These are phyloP conservation scores for Leishmania aethiopica DNA, from an alignment of 208 protist species.

Conservation along the genomic window DNA sequence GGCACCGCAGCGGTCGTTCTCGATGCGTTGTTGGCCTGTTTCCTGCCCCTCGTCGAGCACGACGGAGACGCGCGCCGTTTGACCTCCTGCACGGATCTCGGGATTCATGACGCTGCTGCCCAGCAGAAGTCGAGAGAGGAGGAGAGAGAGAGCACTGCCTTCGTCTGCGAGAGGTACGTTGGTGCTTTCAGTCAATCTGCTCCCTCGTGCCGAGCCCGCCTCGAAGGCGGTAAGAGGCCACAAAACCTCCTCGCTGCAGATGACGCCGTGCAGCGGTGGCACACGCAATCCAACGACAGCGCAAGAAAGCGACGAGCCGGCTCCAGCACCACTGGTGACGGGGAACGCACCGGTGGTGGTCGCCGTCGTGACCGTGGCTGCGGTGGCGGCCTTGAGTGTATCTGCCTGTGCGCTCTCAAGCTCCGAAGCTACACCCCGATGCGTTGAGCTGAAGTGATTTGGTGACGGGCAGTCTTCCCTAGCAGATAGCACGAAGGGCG, in stretches of 20 bases:
- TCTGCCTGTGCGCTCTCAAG: not conserved
- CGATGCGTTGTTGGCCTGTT: not conserved
- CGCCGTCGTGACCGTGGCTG: not conserved
- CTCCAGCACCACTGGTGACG: not conserved
- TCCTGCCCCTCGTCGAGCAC: conserved; percentile 22
- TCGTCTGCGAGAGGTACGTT: not conserved
- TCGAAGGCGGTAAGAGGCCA: not conserved
- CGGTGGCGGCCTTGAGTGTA: not conserved
- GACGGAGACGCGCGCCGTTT: conserved; percentile 10
- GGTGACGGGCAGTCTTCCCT: not conserved
- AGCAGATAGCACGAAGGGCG: not conserved
- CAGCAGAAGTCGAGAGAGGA: not conserved
- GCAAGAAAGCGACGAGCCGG: too few relatives aligned
- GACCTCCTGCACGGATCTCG: not conserved
- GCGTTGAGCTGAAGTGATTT: conserved; percentile 1
- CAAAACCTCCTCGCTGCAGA: not conserved
- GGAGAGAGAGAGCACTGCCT: not conserved
- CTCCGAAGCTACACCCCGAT: not conserved
- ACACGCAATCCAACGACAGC: not conserved
- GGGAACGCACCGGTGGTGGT: not conserved
- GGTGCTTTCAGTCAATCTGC: not conserved
- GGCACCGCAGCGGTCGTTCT: not conserved
- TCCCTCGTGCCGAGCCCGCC: not conserved
- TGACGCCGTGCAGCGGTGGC: not conserved
- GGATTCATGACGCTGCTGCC: not conserved